Evolutionary conservation across 352 stramenopile genomes (phyloP).

Genomic region (Globisporangium irregulare): DNA sequence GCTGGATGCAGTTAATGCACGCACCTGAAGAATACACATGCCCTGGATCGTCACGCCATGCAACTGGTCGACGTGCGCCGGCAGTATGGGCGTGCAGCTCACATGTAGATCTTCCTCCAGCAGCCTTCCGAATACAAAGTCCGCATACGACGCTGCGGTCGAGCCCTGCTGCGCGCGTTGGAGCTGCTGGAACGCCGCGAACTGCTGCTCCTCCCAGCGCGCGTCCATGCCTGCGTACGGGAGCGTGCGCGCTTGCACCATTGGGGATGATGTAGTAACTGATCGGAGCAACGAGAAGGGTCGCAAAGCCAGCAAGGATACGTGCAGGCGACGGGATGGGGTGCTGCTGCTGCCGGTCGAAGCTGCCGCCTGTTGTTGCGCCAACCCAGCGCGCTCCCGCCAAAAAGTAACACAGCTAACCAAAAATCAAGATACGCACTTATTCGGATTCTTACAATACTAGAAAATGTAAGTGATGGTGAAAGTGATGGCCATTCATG

Average conservation of each 20-base stretch:
- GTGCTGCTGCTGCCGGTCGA: neutral
- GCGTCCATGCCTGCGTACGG: constrained; percentile 58
- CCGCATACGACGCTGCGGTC: constrained; percentile 20
- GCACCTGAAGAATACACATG: constrained; percentile 72
- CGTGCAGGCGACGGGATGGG: neutral
- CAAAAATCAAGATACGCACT: neutral
- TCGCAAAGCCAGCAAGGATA: neutral
- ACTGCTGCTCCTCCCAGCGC: constrained; percentile 52
- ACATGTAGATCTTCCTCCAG: constrained; percentile 63
- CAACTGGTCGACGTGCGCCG: constrained; percentile 38
- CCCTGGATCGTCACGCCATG: constrained; percentile 57
- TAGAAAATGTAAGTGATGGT: neutral
- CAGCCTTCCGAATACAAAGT: constrained; percentile 60
- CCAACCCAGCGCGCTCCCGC: neutral
- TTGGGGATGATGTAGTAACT: neutral
- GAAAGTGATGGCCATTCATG: neutral
- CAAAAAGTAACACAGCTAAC: neutral
- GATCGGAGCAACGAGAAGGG: neutral
- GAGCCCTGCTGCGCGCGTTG: constrained; percentile 17
- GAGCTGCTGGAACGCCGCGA: constrained; percentile 32
- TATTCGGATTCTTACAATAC: neutral
- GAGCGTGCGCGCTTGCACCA: constrained; percentile 23
- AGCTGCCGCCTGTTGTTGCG: neutral
- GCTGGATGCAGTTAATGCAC: neutral
- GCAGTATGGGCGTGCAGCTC: constrained; percentile 63